Percentiles rank a stretch among this genome's conserved stretches.
phyloP scores from a whole-genome alignment of 129 eudicot species.

The Heracleum sosnowskyi region DNA sequence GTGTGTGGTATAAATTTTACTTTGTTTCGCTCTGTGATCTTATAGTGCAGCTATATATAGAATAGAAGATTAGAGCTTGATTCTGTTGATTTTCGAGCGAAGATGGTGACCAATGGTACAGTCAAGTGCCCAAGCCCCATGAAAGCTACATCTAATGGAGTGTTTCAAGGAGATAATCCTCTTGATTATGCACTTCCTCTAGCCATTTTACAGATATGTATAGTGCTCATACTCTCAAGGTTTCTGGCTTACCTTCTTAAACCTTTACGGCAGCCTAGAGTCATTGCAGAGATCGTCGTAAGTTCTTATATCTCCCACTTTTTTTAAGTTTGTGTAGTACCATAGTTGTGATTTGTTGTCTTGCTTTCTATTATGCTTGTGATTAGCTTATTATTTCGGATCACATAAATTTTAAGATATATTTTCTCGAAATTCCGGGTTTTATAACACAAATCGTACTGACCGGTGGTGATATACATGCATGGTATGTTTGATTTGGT shows the following conservation, averaged over 20 bases:
- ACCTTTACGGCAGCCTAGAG: conserved; percentile 6
- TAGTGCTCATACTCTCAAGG: background rate
- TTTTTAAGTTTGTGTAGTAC: background rate
- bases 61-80: background rate
- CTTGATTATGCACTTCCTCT: conserved; percentile 8
- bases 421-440: background rate
- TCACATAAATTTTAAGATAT: too few species aligned
- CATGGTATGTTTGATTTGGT: background rate
- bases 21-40: background rate
- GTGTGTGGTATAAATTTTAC: background rate
- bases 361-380: background rate
- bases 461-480: background rate
- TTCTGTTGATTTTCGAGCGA: background rate
- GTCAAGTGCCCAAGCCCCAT: background rate
- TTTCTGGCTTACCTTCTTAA: conserved; percentile 7
- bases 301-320: background rate
- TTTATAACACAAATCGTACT: background rate
- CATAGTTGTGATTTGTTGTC: background rate
- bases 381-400: background rate
- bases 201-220: conserved; percentile 1
- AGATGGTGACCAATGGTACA: background rate
- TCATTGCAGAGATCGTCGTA: conserved; percentile 8
- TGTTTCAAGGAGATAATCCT: conserved; percentile 8
- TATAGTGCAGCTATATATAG: background rate
- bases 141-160: conserved; percentile 6